Conservation (phyloP, 2,329 filamentous ascomycete genomes). For the Coniochaeta prunicola region DNA sequence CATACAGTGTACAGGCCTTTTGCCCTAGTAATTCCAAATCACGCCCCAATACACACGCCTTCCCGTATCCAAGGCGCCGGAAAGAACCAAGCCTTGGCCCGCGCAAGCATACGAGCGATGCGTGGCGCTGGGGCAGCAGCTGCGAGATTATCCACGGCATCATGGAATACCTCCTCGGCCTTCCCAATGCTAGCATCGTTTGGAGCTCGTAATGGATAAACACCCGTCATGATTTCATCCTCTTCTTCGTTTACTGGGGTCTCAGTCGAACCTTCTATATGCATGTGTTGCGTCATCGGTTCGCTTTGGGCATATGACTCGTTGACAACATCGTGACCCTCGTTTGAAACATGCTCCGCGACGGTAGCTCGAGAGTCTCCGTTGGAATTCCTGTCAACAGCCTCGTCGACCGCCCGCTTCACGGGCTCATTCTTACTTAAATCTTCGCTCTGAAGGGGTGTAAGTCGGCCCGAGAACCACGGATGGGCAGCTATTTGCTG, state of each 20-base stretch:
- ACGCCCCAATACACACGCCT: not conserved
- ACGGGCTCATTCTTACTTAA: not conserved
- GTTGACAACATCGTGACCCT: no score
- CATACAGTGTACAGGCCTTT: no score
- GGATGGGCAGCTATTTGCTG: constrained; percentile 3
- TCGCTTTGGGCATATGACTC: no score
- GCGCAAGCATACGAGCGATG: not conserved
- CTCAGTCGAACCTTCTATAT: no score
- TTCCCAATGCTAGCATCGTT: not conserved
- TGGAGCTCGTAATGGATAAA: not conserved
- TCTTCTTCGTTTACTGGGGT: not conserved
- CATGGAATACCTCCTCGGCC: not conserved
- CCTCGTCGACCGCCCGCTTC: not conserved
- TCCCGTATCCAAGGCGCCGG: not conserved
- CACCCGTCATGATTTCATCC: not conserved
- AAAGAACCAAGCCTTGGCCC: not conserved
- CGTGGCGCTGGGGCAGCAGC: not conserved
- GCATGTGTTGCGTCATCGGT: no score
- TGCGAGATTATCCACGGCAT: not conserved
- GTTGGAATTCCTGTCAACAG: not conserved
- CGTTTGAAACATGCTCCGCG: no score
- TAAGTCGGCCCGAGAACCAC: constrained; percentile 6
- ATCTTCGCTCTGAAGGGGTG: not conserved
- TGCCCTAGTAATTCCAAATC: no score
- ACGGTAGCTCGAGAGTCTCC: no score